Evolutionary conservation across 1,284 basidiomycete genomes (phyloP), one percentile per base, ranked within the genome.

Genomic region (Grifola frondosa): DNA sequence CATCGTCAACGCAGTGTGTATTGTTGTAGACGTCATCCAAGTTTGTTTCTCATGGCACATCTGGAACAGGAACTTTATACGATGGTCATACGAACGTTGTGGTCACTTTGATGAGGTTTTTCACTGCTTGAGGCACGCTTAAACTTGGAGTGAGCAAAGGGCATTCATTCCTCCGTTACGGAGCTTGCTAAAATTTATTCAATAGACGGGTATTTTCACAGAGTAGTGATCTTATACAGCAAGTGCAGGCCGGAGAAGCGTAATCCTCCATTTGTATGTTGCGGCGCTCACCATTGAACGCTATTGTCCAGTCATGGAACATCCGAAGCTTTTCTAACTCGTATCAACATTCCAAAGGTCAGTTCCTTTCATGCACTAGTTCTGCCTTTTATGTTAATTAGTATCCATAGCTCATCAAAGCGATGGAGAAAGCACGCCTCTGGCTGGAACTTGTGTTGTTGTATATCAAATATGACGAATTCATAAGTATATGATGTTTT

Each of bases 401-500:
- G 22, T 21, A 34, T 29, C 17, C 45, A 39, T 67, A 89, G 78
- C 93, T 97, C 59, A 94, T 98, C 74, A 89, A 87, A 68, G 91
- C 91, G 9, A 81, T 92, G 9, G 93, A 97, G 69, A 88, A 88
- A 60, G 92, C 91, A 15, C 96, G 97, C 57, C 81, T 98, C 42
- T 98, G 96, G 96, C 85, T 92, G n/a, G 96, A 98, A 65, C 80
- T 98, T 15, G 95, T 98, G 33, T 98, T 94, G 79, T 72, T 98
- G 36, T 97, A 98, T 70, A 86, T 97, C 71, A 96, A 97, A 69
- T 99, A 98, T 62, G 95, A 97, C 64, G 88, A 92, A 76, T 91
- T 85, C 60, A 86, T 88, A 53, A 58, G 84, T 70, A 6, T 32
- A 19, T 29, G 17, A 7, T 5, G 8, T 13, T 23, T 9, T 32